Base-by-base conservation (phyloP, 192 early-diverging fungal genomes). In the Mortierella hygrophila region DNA sequence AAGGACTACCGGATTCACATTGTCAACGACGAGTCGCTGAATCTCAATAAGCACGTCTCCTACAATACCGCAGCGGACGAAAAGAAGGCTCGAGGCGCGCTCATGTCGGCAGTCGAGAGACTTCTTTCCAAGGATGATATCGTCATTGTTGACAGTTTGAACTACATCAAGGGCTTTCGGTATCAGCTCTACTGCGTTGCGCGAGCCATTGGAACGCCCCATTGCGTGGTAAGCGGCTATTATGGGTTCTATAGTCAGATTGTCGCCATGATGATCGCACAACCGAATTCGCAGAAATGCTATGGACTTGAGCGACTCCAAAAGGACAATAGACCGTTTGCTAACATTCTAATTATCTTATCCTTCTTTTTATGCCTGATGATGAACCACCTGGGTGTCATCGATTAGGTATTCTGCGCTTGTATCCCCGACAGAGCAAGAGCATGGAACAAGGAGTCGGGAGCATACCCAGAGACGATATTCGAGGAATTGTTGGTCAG, bases 111-210 rank as follows among this genome's bases (percentile, higher is more conserved):
- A 0, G 95, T 98, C 38, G 97, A 99, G 84, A 89, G 99, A 46
- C 83, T 93, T 3, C 86, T 99, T 44, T 93, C 94, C 37, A 94
- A 93, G 68, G 95, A 98, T n/a, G 90, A 91, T 72, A 92, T 99
- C 68, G 94, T 99, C 18, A 97, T 99, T 68, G 96, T 93, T 10
- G 99, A 99, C 81, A 91, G 92, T n/a, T 85, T 98, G 82, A 99
- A 99, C 88, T 99, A 99, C 89, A 99, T 99, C 88, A 99, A 99
- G 91, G 98, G 99, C 8, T 97, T 97, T 82, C 92, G 99, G 78
- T 99, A 99, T 90, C 98, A 99, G 88, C 92, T 99, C 32, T 97
- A 97, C 89, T 97, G 97, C 82, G 90, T 97, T 21, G 94, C 96
- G 1, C 93, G 96, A 32, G 95, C 94, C 55, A 91, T 97, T 42